These are phyloP conservation scores for Saraca asoca DNA, from an alignment of 331 rosid genomes.

Conservation along the genomic window DNA sequence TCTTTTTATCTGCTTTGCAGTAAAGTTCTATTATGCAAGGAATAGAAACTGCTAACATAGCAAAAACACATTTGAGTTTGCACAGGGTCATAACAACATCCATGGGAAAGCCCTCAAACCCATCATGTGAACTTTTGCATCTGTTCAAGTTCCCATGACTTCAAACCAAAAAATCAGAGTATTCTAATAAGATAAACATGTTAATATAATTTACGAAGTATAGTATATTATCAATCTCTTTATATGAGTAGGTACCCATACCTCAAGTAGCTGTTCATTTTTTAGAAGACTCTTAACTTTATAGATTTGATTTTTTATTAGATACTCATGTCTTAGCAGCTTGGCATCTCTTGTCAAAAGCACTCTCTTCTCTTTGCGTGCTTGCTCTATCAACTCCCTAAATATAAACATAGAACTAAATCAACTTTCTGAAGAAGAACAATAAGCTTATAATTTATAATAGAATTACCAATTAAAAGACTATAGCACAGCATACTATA, in stretches of 20 bases:
- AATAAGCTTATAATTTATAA: neutral
- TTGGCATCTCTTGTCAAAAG: conserved; percentile 83
- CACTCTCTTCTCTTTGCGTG: conserved; percentile 66
- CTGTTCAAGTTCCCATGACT: conserved; percentile 3
- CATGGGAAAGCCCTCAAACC: neutral
- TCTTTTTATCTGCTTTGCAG: neutral
- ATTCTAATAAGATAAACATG: neutral
- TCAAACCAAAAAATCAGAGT: neutral
- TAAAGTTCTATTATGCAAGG: neutral
- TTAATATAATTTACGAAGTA: neutral
- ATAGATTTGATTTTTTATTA: conserved; percentile 62
- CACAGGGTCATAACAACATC: conserved; percentile 8
- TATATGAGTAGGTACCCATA: conserved; percentile 25
- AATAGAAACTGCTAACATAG: neutral
- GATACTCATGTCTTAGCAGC: conserved; percentile 68
- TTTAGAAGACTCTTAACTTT: conserved; percentile 74
- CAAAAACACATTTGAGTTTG: neutral
- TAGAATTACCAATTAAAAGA: conserved; percentile 20
- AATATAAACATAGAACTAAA: conserved; percentile 27
- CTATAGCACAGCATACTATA: conserved; percentile 23
- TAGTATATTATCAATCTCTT: conserved; percentile 10
- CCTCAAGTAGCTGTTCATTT: conserved; percentile 89
- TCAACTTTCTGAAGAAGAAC: conserved; percentile 20
- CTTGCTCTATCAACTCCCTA: conserved; percentile 72
- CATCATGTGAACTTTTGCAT: conserved; percentile 1